Percentiles rank a stretch among this genome's conserved stretches.
Evolutionary conservation across 2,329 filamentous ascomycete genomes (phyloP).

Genomic region (Xylaria sp.): DNA sequence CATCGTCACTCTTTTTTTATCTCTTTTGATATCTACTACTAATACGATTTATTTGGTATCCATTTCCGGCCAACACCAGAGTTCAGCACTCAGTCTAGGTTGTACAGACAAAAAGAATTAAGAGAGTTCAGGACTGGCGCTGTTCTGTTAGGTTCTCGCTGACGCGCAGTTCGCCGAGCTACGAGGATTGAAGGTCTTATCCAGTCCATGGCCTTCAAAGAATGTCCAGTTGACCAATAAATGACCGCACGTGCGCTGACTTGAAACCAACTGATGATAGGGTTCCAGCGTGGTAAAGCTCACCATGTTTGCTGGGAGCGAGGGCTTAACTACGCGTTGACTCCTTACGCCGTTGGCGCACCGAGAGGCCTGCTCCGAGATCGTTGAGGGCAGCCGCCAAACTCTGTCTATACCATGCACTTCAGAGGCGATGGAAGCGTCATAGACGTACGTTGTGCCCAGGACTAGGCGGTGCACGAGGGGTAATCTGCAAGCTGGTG

Average conservation of each 20-base stretch:
- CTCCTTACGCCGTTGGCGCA: not conserved
- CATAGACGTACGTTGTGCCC: not conserved
- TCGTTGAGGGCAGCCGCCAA: not conserved
- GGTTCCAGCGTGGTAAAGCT: not conserved
- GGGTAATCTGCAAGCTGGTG: not conserved
- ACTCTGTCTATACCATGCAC: constrained; percentile 1
- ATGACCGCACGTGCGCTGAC: not conserved
- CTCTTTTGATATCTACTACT: constrained; percentile 27
- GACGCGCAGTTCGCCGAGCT: not conserved
- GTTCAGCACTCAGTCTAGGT: constrained; percentile 11
- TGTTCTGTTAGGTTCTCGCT: constrained; percentile 4
- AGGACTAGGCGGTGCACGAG: not conserved
- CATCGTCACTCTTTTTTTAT: constrained; percentile 9
- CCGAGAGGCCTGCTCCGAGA: not conserved
- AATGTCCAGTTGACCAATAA: not conserved
- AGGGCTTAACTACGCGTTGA: not conserved
- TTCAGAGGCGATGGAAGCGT: not conserved
- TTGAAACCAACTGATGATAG: not conserved
- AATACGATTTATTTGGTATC: constrained; percentile 33
- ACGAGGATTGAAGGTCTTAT: not conserved
- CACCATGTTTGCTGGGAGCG: not conserved
- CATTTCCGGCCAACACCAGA: constrained; percentile 19
- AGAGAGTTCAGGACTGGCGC: constrained; percentile 27
- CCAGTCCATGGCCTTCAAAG: not conserved
- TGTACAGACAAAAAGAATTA: constrained; percentile 35